Evolutionary conservation across 257 asterid species (phyloP), one percentile per base, ranked within the genome.

Genomic region (Gentiana dahurica): DNA sequence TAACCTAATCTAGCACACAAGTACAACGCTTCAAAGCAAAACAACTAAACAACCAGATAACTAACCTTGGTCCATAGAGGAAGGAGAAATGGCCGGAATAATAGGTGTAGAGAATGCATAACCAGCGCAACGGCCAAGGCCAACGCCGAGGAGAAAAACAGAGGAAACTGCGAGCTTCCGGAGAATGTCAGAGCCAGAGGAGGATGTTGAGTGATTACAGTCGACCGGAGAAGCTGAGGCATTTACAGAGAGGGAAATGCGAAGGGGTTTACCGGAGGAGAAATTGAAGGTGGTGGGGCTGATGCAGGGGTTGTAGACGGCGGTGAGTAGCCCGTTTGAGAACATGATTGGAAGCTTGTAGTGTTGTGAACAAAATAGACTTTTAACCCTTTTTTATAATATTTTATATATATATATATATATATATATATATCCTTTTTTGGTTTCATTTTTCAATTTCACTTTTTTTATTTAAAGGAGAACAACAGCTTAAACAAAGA

Each of bases 81-180:
- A 7, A 4, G 55, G 12, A 15, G 49, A 39, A 57, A 65, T 12
- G 6, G 48, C n/a, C 36, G 58, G 34, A 49, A 37, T 41, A 33
- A 55, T 11, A 48, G n/a, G 6, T 3, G 61, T 3, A 13, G 64
- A 10, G 48, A 58, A 37, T 7, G 65, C 68, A 12, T 59, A 59
- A 44, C 41, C 38, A 56, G 54, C 60, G 34, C 60, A 47, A 34
- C 36, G 44, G 51, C 57, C 36, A 34, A 57, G 13, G 2, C 69
- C 61, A 24, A 69, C 10, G 4, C 69, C 69, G 2, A 69, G 58
- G 46, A 69, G 47, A 54, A 57, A 12, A 34, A 63, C 54, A 12
- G 69, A 63, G 36, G 74, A 69, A 50, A 58, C 34, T 2, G 74
- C 68, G 32, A 69, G 45, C 24, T 48, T 65, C 24, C 65, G 62